Percentiles rank a stretch among this genome's conserved stretches.
These are phyloP conservation scores for Epichloe gansuensis DNA, from an alignment of 2,329 filamentous ascomycete species.

Conservation along the genomic window DNA sequence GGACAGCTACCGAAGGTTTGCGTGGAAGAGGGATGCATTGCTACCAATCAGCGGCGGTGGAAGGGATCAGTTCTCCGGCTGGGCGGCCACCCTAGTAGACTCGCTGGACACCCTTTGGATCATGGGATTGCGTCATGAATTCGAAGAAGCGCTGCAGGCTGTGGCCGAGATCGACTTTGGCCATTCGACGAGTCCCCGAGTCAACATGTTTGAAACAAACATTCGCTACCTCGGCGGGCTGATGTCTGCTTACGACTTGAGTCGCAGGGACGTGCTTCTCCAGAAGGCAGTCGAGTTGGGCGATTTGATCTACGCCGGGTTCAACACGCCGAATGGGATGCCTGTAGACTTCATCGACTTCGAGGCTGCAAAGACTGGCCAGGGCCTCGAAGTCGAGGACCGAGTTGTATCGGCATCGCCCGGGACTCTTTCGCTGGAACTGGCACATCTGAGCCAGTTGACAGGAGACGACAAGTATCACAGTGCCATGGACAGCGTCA, in stretches of 20 bases:
- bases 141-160: conserved; percentile 48
- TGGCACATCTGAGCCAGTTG: conserved; percentile 60
- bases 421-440: conserved; percentile 60
- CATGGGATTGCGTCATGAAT: conserved; percentile 54
- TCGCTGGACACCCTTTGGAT: conserved; percentile 62
- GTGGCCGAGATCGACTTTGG: conserved; percentile 50
- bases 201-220: conserved; percentile 60
- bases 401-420: conserved; percentile 32
- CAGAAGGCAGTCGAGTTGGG: conserved; percentile 51
- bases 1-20: conserved; percentile 46
- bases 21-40: conserved; percentile 54
- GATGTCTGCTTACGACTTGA: conserved; percentile 57
- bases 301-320: conserved; percentile 52
- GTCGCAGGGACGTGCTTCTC: conserved; percentile 41
- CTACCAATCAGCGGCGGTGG: conserved; percentile 39
- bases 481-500: conserved; percentile 57
- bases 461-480: conserved; percentile 64
- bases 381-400: conserved; percentile 20
- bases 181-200: conserved; percentile 29
- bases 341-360: conserved; percentile 41
- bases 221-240: conserved; percentile 61
- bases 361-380: conserved; percentile 23
- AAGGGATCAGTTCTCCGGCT: conserved; percentile 51
- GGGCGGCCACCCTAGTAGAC: conserved; percentile 57
- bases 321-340: conserved; percentile 58